These are phyloP conservation scores for Mycena polygramma DNA, from an alignment of 768 basidiomycete species.

Conservation along the genomic window DNA sequence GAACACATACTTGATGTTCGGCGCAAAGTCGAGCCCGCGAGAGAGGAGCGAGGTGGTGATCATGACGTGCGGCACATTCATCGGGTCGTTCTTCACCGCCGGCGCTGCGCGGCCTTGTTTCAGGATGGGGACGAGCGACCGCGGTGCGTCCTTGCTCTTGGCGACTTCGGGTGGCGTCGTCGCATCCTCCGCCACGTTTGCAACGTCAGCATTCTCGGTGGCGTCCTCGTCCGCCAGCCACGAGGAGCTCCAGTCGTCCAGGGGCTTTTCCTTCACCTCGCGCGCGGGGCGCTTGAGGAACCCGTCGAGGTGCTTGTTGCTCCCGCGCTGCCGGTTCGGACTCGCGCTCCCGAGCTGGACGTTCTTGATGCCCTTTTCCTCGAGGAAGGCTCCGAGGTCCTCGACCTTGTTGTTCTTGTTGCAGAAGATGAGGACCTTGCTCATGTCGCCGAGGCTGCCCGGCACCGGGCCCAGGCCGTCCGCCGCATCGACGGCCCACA, in stretches of 20 bases:
- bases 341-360: constrained; percentile 76
- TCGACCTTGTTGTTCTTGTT: constrained; percentile 81
- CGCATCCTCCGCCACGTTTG: background rate
- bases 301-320: constrained; percentile 80
- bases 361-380: constrained; percentile 71
- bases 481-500: constrained; percentile 80
- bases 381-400: constrained; percentile 69
- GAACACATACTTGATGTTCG: constrained; percentile 84
- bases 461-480: constrained; percentile 31
- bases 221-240: constrained; percentile 31
- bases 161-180: background rate
- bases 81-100: constrained; percentile 42
- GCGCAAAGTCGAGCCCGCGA: constrained; percentile 89
- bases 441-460: constrained; percentile 49
- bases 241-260: constrained; percentile 14
- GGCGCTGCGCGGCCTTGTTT: constrained; percentile 20
- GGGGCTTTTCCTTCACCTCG: constrained; percentile 6
- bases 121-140: constrained; percentile 7
- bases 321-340: constrained; percentile 71
- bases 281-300: constrained; percentile 64
- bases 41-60: constrained; percentile 93
- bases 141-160: background rate
- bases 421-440: constrained; percentile 86
- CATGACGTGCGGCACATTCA: constrained; percentile 72
- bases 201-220: constrained; percentile 2